Conservation (phyloP, 163 green algal species). For the Scenedesmus sp. region DNA sequence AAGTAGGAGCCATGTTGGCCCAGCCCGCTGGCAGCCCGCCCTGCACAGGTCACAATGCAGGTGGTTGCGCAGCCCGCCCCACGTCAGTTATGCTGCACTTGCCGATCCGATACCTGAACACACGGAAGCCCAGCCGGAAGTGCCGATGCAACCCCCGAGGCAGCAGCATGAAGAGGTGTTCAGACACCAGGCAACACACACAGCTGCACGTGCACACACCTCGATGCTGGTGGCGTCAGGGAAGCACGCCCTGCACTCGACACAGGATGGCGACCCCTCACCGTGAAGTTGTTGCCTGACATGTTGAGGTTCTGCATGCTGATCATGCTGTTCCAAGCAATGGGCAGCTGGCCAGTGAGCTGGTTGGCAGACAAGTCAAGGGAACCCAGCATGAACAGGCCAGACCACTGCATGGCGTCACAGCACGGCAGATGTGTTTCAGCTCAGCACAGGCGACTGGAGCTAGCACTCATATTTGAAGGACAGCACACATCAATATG, state of each 20-base stretch:
- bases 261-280: neutral
- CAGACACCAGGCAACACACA: too few relatives aligned
- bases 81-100: neutral
- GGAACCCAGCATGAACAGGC: neutral
- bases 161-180: too few relatives aligned
- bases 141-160: too few relatives aligned
- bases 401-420: neutral
- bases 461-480: too few relatives aligned
- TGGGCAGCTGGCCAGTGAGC: constrained; percentile 18
- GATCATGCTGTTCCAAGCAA: neutral
- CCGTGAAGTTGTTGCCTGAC: constrained; percentile 3
- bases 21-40: neutral
- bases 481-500: too few relatives aligned
- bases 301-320: neutral
- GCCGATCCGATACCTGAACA: too few relatives aligned
- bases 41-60: neutral
- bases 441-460: neutral
- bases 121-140: too few relatives aligned
- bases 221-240: neutral
- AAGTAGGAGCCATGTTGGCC: neutral
- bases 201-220: neutral
- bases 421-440: neutral
- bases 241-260: neutral
- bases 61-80: neutral
- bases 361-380: constrained; percentile 29